These are phyloP conservation scores for Triangularia setosa DNA, from an alignment of 2,329 filamentous ascomycete species.

Conservation along the genomic window DNA sequence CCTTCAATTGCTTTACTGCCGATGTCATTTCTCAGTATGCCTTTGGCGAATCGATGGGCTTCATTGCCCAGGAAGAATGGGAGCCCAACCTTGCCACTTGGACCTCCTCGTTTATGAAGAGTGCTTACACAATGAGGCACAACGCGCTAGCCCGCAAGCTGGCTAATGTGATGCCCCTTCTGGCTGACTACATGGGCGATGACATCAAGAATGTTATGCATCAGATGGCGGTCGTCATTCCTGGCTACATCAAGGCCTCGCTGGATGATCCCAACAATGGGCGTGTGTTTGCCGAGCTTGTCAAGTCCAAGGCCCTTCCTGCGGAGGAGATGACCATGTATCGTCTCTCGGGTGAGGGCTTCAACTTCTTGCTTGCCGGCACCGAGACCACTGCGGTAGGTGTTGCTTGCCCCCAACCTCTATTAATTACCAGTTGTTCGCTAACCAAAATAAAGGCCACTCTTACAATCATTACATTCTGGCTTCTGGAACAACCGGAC, in stretches of 20 bases:
- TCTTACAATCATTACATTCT: constrained; percentile 27
- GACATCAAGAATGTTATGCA: constrained; percentile 17
- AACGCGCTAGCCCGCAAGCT: constrained; percentile 29
- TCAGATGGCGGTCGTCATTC: constrained; percentile 18
- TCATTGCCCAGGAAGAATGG: constrained; percentile 31
- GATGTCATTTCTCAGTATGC: constrained; percentile 38
- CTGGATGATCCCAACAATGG: constrained; percentile 22
- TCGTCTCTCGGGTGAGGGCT: constrained; percentile 21
- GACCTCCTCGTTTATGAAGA: constrained; percentile 32
- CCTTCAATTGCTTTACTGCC: constrained; percentile 38
- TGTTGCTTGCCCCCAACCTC: not conserved
- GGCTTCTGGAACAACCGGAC: constrained; percentile 25
- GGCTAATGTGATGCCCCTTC: constrained; percentile 24
- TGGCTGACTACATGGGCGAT: constrained; percentile 24
- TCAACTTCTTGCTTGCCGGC: constrained; percentile 21
- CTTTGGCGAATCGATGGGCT: constrained; percentile 35
- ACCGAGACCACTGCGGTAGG: constrained; percentile 23
- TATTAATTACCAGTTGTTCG: not conserved
- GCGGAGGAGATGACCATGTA: constrained; percentile 18
- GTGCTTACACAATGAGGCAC: constrained; percentile 33
- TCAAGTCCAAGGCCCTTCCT: constrained; percentile 24
- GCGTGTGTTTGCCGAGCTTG: constrained; percentile 29
- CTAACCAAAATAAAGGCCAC: constrained; percentile 11
- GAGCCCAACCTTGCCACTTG: constrained; percentile 35
- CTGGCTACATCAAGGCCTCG: constrained; percentile 15